Evolutionary conservation across 225 moss, liverwort and hornwort genomes (phyloP), one percentile per base, ranked within the genome.

Genomic region (Pleurozium schreberi): DNA sequence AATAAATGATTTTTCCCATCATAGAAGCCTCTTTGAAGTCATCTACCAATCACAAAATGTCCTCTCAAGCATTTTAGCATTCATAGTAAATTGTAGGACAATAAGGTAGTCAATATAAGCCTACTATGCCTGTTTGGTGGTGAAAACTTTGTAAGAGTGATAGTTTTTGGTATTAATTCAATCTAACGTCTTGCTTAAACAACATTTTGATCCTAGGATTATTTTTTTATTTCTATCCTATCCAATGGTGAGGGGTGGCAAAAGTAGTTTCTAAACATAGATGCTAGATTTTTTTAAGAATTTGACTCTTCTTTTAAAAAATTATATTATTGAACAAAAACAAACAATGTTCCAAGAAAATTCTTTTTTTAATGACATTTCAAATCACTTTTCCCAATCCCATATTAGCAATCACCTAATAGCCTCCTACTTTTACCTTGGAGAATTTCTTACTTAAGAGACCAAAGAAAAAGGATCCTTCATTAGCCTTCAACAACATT

Each of bases 231-330:
- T 43, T 3, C 14, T 42, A 43, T 16, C 0, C 0, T 27, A 27
- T 26, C 8, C 1, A 3, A 70, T 42, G 13, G 8, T 14, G 14
- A 25, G 0, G 1, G 1, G 40, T 0, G 0, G 0, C 40, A 40
- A 68, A 69, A 23, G 27, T 23, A 9, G 5, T 71, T 40, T 43
- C 3, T 9, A 71, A 27, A 43, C 9, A 16, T 27, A 27, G 7
- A 43, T 42, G 2, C 16, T 5, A 70, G n/a, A 5, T 42, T 42
- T 14, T 14, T 27, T 26, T 3, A 11, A 69, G 9, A 27, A 43
- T 14, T 43, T 71, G 0, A 9, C 9, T 26, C 8, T n/a, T 68
- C 68, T 68, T 68, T 68, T n/a, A 22, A 68, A 68, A 38, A 38
- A 67, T 67, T 12, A 6, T 34, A 18, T 34, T 8, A 36, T 2